phyloP scores from a whole-genome alignment of 192 early-diverging fungal species.

The Podila epigama region DNA sequence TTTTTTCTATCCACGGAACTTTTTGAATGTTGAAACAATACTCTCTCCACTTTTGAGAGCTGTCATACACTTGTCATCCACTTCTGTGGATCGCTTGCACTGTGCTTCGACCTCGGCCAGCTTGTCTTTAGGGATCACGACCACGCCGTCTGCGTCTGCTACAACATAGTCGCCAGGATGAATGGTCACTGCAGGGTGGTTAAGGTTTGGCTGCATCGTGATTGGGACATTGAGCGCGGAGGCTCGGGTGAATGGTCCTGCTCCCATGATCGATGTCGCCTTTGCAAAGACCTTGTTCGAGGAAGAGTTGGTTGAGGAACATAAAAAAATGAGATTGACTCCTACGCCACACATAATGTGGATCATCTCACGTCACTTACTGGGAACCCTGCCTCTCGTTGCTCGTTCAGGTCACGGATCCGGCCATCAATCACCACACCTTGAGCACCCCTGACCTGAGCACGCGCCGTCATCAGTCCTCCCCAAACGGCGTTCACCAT shows the following conservation, averaged over 20 bases:
- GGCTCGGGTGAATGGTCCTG: conserved; percentile 54
- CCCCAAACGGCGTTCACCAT: conserved; percentile 67
- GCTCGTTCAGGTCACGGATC: conserved; percentile 62
- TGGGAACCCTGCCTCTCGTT: conserved; percentile 54
- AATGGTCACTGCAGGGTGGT: conserved; percentile 51
- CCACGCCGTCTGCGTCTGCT: conserved; percentile 63
- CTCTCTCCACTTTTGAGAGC: conserved; percentile 54
- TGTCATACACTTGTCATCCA: conserved; percentile 62
- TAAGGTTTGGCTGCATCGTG: conserved; percentile 49
- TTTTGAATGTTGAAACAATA: conserved; percentile 58
- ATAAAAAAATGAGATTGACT: neutral
- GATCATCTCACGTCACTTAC: conserved; percentile 23
- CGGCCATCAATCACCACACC: conserved; percentile 64
- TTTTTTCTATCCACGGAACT: conserved; percentile 47
- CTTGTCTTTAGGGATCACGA: conserved; percentile 57
- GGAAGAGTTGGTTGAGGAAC: neutral
- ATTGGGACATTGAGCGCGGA: conserved; percentile 55
- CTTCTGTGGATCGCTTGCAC: conserved; percentile 53
- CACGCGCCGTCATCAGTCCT: conserved; percentile 65
- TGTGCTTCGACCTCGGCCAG: conserved; percentile 52
- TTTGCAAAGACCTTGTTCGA: conserved; percentile 69
- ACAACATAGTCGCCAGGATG: conserved; percentile 63
- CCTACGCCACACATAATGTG: neutral
- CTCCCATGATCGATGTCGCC: conserved; percentile 56
- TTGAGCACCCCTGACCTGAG: conserved; percentile 49